A percentile compares a stretch with the other conserved stretches of the same genome.
Conservation (phyloP, 1,139 yeast genomes). For the Pichia sp. region DNA sequence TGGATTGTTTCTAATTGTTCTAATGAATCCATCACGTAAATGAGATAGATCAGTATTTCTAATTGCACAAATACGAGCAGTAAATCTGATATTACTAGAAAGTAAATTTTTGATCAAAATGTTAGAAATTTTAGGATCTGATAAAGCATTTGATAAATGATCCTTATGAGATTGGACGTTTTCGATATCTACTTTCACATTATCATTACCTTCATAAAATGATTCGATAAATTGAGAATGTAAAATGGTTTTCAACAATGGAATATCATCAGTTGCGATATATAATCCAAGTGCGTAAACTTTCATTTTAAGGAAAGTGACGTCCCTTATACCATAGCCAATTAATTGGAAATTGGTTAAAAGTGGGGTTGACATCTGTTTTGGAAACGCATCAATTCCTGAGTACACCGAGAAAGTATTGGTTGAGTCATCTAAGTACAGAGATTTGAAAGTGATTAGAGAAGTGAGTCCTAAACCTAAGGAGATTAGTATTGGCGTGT, state of each 20-base stretch:
- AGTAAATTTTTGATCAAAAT: constrained; percentile 50
- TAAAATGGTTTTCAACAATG: constrained; percentile 40
- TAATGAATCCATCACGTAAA: constrained; percentile 79
- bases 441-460: not conserved
- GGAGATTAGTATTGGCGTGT: not conserved
- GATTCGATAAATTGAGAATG: constrained; percentile 34
- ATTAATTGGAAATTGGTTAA: constrained; percentile 41
- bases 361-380: constrained; percentile 25
- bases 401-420: constrained; percentile 35
- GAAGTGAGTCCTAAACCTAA: not conserved
- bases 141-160: constrained; percentile 50
- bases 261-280: constrained; percentile 52
- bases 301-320: constrained; percentile 73
- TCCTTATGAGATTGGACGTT: constrained; percentile 40
- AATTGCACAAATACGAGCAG: constrained; percentile 80
- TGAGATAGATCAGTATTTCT: constrained; percentile 81
- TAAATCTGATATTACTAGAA: constrained; percentile 53
- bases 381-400: constrained; percentile 48
- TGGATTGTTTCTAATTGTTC: constrained; percentile 60
- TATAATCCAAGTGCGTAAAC: constrained; percentile 86
- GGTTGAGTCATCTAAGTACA: constrained; percentile 1
- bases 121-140: constrained; percentile 49
- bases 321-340: constrained; percentile 78
- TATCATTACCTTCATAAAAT: constrained; percentile 19
- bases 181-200: too few relatives aligned